Base-by-base conservation (phyloP, 257 asterid species). In the Plantago major region DNA sequence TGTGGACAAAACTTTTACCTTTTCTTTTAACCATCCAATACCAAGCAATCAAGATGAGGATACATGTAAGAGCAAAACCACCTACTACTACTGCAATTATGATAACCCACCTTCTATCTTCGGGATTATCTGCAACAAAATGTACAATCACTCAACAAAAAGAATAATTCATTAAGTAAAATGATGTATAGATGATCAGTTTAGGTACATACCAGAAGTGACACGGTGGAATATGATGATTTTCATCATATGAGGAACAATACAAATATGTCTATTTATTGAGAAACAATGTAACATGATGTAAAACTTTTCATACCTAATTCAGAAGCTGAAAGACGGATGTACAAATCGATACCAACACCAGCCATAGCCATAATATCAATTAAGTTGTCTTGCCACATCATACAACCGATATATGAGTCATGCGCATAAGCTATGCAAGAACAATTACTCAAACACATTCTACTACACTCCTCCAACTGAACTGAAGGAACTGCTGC, bases 381-480 rank as follows among this genome's bases (percentile, higher is more conserved):
- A 30, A 30, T 30, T 30, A 30, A 30, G 5, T 5, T 30, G 37
- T 5, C 37, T 30, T 30, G 37, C 37, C 37, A 30, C 5, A 15
- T 12, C 53, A 47, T 13, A 47, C 53, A 47, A 47, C 53, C 53
- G 8, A 47, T 12, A 0, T 47, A 13, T 11, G 53, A 8, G 18
- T 47, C 17, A n/a, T 47, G 30, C 42, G 42, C 58, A 13, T 53
- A 53, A 12, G 42, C 58, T 30, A 30, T 30, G 37, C 74, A 74
- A 10, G 75, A 69, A 57, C 79, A 74, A 28, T 68, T 74, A 15
- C 45, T 22, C 66, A 58, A 60, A 51, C 79, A 74, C 46, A 7
- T 0, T 13, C 10, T 42, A 43, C 30, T 49, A 42, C 86, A 77
- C 42, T 56, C 65, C 1, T 64, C 65, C 7, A 16, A 18, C 59